Conservation (phyloP, 805 yeast genomes). For the Wickerhamomyces sydowiorum region DNA sequence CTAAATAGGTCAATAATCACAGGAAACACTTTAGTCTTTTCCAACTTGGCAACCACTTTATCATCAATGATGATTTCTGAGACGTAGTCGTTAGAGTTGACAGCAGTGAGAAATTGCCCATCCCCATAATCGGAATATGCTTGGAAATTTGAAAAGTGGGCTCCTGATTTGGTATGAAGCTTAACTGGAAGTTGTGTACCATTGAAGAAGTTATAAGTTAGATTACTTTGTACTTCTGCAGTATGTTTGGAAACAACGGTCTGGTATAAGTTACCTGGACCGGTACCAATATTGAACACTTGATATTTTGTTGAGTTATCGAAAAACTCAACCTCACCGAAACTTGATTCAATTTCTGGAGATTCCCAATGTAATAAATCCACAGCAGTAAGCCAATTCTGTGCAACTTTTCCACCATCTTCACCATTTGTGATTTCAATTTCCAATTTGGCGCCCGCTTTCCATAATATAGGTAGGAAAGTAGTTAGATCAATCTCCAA, state of each 20-base stretch:
- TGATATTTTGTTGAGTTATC: conserved; percentile 20
- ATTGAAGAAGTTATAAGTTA: conserved; percentile 13
- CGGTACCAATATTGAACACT: conserved; percentile 6
- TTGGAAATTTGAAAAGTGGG: conserved; percentile 34
- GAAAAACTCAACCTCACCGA: conserved; percentile 30
- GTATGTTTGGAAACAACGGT: conserved; percentile 13
- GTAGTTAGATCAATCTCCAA: conserved; percentile 67
- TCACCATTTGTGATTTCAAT: conserved; percentile 17
- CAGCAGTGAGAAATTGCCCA: conserved; percentile 24
- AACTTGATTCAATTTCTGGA: conserved; percentile 28
- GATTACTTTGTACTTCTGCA: conserved; percentile 9
- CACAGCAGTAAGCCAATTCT: conserved; percentile 59
- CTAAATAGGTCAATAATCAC: conserved; percentile 7
- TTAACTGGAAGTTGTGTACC: conserved; percentile 18
- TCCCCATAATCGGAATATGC: conserved; percentile 33
- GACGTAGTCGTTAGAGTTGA: conserved; percentile 10
- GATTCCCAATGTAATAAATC: conserved; percentile 51
- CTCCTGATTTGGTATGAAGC: conserved; percentile 14
- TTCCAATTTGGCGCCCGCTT: conserved; percentile 24
- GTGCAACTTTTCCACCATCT: conserved; percentile 26
- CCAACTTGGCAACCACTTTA: conserved; percentile 6
- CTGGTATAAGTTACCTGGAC: conserved; percentile 16
- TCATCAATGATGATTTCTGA: conserved; percentile 12
- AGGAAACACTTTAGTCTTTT: conserved; percentile 14
- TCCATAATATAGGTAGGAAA: conserved; percentile 65